Base-by-base conservation (phyloP, 371 early-diverging fungal species). In the Coemansia sp. region DNA sequence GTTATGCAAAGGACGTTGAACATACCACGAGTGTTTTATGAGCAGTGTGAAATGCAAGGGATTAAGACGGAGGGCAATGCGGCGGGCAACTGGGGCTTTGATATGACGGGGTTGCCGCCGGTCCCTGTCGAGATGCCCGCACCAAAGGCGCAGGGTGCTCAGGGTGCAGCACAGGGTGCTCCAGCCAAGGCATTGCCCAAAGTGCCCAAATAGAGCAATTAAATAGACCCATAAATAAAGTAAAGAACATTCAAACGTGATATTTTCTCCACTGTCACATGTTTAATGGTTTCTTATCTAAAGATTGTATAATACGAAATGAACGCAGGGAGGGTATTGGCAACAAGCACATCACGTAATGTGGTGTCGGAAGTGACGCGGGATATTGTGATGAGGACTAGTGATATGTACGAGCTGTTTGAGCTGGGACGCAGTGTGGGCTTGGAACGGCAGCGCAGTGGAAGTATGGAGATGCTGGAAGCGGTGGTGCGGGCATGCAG, bases 1-100 rank as follows among this genome's bases (percentile, higher is more conserved):
- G 51, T 65, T 5, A 33, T 70, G 28, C 68, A 75, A 54, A 16
- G 14, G 30, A 28, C 47, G 8, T 48, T 28, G 57, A 5, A 9
- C 0, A 33, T 60, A 2, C 59, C 65, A 1, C 18, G 5, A 1
- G 11, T 16, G 9, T 0, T 71, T 7, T 1, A n/a, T 2, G 75
- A 84, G 52, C 70, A 83, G 54, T 92, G 92, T 69, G 68, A 61
- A 21, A 79, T 75, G 47, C 83, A 84, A 44, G 85, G 84, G 16
- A 79, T 85, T 48, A 75, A 84, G 37, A 69, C 78, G 48, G 61
- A 64, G 3, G 93, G 91, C 11, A 90, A 91, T 67, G 92, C 87
- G 33, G 86, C 86, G 11, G 91, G 91, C 18, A 90, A 88, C 28
- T 63, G 80, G 62, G 87, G 84, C 1, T 59, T 83, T 23, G 86